Evolutionary conservation across 352 stramenopile genomes (phyloP), one percentile per base, ranked within the genome.

Genomic region (Thalassiosira exigua): DNA sequence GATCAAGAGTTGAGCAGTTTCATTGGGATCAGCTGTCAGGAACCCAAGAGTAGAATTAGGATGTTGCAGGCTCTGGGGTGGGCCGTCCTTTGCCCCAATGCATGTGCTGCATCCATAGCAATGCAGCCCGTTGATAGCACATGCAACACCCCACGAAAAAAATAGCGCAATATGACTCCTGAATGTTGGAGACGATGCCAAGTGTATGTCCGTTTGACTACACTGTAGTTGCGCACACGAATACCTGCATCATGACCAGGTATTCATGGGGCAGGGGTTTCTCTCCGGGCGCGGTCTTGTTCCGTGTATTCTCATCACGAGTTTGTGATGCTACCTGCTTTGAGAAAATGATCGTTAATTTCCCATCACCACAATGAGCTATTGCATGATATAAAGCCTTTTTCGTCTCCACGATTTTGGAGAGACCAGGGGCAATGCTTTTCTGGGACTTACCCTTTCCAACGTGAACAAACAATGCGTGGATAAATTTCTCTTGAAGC

Each of bases 91-190:
- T 50, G 3, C 68, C 57, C 57, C 68, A 77, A 62, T 77, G 68
- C n/a, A 74, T 32, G n/a, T 67, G 58, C 21, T 79, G 69, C 69
- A 79, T 79, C 58, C 46, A 79, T 14, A 54, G 29, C 27, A 68
- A 12, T 17, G 21, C 36, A n/a, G 59, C 51, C 17, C 44, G 5
- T 17, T 79, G 69, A 59, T 74, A 60, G 60, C 69, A 79, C 32
- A 74, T 21, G 4, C 61, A 33, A 46, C 46, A 58, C 2, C 69
- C 50, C 14, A 50, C 69, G 19, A 66, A 74, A 39, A 46, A 79
- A 19, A 42, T 41, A 64, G 52, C 22, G 52, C 68, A 76, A 51
- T 76, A 64, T 32, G 68, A 71, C 27, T 33, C 12, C 27, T 61
- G 29, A 14, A 76, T 22, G 32, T 39, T n/a, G 24, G 14, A 27